Conservation (phyloP, 2,329 filamentous ascomycete species). For the Neopestalotiopsis rosae region DNA sequence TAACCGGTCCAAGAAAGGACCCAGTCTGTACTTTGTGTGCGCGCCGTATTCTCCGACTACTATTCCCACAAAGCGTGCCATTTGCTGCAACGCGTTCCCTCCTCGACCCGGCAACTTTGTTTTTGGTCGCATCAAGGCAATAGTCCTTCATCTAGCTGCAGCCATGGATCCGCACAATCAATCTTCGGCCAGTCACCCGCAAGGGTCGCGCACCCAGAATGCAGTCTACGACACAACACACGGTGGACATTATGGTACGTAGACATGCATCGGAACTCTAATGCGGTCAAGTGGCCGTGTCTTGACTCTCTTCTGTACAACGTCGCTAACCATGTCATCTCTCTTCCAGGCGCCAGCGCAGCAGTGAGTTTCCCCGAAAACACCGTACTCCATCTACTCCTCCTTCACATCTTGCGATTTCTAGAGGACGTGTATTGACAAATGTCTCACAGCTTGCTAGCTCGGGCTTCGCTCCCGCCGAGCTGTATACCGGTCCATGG, state of each 20-base stretch:
- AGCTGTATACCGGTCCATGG: constrained; percentile 94
- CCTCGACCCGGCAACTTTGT: neutral
- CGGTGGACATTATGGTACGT: constrained; percentile 79
- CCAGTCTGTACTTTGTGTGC: neutral
- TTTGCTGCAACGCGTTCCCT: neutral
- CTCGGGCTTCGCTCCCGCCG: constrained; percentile 87
- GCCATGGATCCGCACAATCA: constrained; percentile 62
- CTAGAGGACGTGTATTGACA: constrained; percentile 24
- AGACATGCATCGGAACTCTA: constrained; percentile 11
- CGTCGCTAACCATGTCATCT: constrained; percentile 35
- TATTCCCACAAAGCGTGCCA: constrained; percentile 6
- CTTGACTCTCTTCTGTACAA: constrained; percentile 31
- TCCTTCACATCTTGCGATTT: constrained; percentile 14
- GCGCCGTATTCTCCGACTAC: neutral
- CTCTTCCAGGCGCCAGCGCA: constrained; percentile 52
- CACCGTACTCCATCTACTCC: neutral
- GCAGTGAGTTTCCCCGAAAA: constrained; percentile 41
- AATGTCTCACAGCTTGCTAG: constrained; percentile 72
- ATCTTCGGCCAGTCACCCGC: constrained; percentile 59
- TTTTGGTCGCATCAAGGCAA: neutral
- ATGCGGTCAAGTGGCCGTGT: constrained; percentile 16
- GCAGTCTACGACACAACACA: constrained; percentile 73
- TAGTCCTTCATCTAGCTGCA: constrained; percentile 17
- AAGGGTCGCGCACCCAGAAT: constrained; percentile 45
- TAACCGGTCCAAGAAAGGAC: neutral